A percentile compares a stretch with the other conserved stretches of the same genome.
Evolutionary conservation across 2,329 filamentous ascomycete species (phyloP).

Genomic region (Thielaviopsis euricoi): DNA sequence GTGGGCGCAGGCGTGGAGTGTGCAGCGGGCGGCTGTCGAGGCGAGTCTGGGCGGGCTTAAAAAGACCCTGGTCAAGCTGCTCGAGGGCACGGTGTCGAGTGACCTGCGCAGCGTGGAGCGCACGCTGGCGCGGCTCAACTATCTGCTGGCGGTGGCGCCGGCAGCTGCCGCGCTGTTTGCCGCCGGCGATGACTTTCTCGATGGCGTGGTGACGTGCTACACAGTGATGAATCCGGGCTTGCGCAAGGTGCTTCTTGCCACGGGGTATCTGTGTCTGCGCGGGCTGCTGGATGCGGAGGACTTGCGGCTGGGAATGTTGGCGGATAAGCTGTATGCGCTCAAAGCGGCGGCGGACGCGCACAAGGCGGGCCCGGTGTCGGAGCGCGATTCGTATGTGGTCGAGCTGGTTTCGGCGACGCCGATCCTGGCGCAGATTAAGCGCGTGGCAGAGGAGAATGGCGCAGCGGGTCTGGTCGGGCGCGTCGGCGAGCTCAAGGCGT

Average conservation of each 20-base stretch:
- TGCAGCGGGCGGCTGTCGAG: slow-evolving; percentile 32
- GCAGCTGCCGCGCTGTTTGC: slow-evolving; percentile 47
- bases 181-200: slow-evolving; percentile 74
- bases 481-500: slow-evolving; percentile 41
- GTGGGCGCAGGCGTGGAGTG: slow-evolving; percentile 32
- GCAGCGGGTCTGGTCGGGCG: slow-evolving; percentile 42
- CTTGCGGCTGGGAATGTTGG: slow-evolving; percentile 56
- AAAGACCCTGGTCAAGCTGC: slow-evolving; percentile 39
- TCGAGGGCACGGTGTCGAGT: slow-evolving; percentile 44
- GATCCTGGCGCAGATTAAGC: slow-evolving; percentile 44
- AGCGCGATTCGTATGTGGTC: slow-evolving; percentile 58
- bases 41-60: slow-evolving; percentile 42
- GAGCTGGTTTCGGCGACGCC: slow-evolving; percentile 72
- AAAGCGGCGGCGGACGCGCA: slow-evolving; percentile 55
- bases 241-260: slow-evolving; percentile 52
- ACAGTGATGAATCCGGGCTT: slow-evolving; percentile 45
- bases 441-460: slow-evolving; percentile 31
- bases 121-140: slow-evolving; percentile 41
- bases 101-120: slow-evolving; percentile 38
- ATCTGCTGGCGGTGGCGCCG: slow-evolving; percentile 45
- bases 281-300: slow-evolving; percentile 50
- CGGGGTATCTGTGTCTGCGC: slow-evolving; percentile 57
- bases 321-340: slow-evolving; percentile 70
- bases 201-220: slow-evolving; percentile 54
- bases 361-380: slow-evolving; percentile 35